Evolutionary conservation across 306 rosid genomes (phyloP), one percentile per base, ranked within the genome.

Genomic region (Inga laurina): DNA sequence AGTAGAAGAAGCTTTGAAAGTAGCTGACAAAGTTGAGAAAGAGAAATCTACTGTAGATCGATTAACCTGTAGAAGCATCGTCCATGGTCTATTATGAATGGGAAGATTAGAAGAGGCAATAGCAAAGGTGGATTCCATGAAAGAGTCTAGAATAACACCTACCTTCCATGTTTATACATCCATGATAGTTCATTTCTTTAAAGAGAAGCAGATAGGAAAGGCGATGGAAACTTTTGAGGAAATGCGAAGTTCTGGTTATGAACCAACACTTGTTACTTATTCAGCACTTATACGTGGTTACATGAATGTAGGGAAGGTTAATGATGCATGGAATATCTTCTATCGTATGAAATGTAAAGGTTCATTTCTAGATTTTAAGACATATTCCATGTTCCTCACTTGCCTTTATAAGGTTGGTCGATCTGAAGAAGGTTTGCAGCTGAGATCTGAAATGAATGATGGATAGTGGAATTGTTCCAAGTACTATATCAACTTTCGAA

Each of bases 151-250:
- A 1, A 77, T 87, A 59, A 83, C 74, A 64, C 96, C 90, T 27
- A 88, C 94, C 0, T 82, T 93, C 80, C 99, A 96, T 76, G 94
- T 93, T 61, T 93, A 90, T 82, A 96, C 98, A 7, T 93, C 99
- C 4, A 72, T 93, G 24, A 80, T 96, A 37, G 93, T 92, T 81
- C 90, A 91, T 83, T 93, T 80, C 88, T 84, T 90, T 44, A 91
- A 76, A 79, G 94, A 88, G 91, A 91, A 93, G 61, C 90, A 81
- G 66, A 79, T 85, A 3, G 88, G 76, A 84, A 93, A 87, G 59
- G 98, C 93, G 56, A 69, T 87, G 54, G 88, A 89, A 84, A 62
- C 69, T 75, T 82, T 91, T 78, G 77, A 83, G 78, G 88, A 92
- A 72, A 92, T 96, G 99, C 87, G 72, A 65, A 72, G 82, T 21